Evolutionary conservation across 2,329 filamentous ascomycete species (phyloP).

Genomic region (Pseudocercospora musae): DNA sequence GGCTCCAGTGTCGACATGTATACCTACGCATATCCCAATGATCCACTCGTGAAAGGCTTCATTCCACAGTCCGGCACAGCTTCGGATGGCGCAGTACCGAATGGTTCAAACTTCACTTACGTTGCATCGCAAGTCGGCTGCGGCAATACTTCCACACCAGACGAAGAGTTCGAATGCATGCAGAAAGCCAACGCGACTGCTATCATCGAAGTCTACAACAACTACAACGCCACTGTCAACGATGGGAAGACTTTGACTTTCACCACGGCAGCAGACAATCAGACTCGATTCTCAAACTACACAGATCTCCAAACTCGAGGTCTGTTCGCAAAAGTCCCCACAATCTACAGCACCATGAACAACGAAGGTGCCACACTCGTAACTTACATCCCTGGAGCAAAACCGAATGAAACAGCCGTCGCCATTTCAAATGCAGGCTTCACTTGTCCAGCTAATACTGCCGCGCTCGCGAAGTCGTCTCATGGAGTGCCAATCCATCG

Average conservation of each 20-base stretch:
- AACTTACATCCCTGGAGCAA: neutral
- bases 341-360: conserved; percentile 11
- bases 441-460: conserved; percentile 42
- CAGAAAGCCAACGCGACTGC: conserved; percentile 8
- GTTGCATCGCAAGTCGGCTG: conserved; percentile 14
- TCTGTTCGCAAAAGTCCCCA: conserved; percentile 13
- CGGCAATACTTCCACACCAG: neutral
- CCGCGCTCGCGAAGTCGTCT: conserved; percentile 37
- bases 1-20: conserved; percentile 29
- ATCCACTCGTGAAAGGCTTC: conserved; percentile 37
- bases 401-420: conserved; percentile 16
- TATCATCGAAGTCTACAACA: conserved; percentile 18
- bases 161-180: conserved; percentile 16
- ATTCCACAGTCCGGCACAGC: conserved; percentile 37
- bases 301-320: conserved; percentile 13
- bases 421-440: conserved; percentile 1
- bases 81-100: conserved; percentile 11
- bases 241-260: conserved; percentile 7
- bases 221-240: conserved; percentile 13
- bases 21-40: conserved; percentile 33
- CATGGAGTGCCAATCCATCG: conserved; percentile 31
- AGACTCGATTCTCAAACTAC: conserved; percentile 20
- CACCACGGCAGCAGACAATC: conserved; percentile 11
- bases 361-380: conserved; percentile 18
- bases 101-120: conserved; percentile 17